Conservation (phyloP, 768 basidiomycete genomes). For the Cystobasidium ongulense region DNA sequence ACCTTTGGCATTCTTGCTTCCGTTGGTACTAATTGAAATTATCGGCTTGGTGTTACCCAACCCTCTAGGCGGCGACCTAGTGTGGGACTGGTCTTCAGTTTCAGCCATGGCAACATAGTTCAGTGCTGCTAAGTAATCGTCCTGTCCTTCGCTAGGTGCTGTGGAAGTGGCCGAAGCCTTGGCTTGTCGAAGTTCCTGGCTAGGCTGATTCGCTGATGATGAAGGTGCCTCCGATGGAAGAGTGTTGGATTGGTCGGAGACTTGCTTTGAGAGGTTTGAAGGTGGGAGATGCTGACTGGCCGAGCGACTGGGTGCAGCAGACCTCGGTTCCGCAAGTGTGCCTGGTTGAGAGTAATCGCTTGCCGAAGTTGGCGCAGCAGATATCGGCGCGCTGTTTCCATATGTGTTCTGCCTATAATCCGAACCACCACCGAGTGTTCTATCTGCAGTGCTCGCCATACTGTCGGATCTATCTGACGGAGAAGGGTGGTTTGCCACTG, state of each 20-base stretch:
- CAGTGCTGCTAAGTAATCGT: slow-evolving; percentile 18
- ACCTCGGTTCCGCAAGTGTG: background rate
- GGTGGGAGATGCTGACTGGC: background rate
- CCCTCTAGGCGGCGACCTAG: background rate
- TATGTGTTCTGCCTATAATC: background rate
- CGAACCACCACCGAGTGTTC: background rate
- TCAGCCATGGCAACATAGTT: slow-evolving; percentile 20
- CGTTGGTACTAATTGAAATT: background rate
- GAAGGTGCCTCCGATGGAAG: background rate
- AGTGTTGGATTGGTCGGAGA: background rate
- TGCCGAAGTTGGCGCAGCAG: slow-evolving; percentile 7
- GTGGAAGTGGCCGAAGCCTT: background rate
- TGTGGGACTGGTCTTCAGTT: background rate
- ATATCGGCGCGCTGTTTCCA: background rate
- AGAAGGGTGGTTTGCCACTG: background rate
- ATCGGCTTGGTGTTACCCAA: background rate
- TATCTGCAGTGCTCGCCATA: background rate
- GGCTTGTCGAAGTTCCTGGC: background rate
- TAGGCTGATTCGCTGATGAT: background rate
- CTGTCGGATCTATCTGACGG: background rate
- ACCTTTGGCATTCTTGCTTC: background rate
- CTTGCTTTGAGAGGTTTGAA: background rate
- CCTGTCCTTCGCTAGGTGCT: slow-evolving; percentile 17
- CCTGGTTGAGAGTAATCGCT: slow-evolving; percentile 15
- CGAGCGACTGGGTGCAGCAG: background rate